Base-by-base conservation (phyloP, 805 yeast species). In the Zygotorulaspora florentina region DNA sequence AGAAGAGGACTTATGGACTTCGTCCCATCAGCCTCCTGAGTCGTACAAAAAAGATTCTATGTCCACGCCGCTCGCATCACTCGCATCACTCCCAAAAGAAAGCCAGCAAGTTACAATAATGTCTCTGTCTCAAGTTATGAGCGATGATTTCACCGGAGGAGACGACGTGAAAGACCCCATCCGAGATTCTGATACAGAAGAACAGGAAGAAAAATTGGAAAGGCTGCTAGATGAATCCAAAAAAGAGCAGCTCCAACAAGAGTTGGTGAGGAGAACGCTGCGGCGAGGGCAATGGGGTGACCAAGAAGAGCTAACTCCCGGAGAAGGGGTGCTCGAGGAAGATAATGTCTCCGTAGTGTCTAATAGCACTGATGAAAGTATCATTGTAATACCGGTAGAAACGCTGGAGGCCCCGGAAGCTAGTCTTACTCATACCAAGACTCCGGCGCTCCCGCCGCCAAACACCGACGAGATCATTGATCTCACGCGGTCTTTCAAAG, bases 401-500 rank as follows among this genome's bases (percentile, higher is more conserved):
- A 39, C 43, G 6, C 35, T 16, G 27, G n/a, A 9, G 10, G 28
- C 31, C 12, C 16, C 30, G 11, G 39, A 34, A 12, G 31, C 39
- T 11, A 29, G 8, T 29, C 5, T 29, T 4, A 9, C 4, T 12
- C 43, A 46, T n/a, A 35, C 36, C 11, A 39, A 39, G 10, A 47
- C 50, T 3, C 46, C 50, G n/a, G 36, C 40, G 16, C 35, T 40
- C 3, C 33, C 44, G 4, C 44, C 29, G 7, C 40, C 45, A 6
- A 28, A 29, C 8, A 25, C 38, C 12, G 46, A 46, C 13, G 47
- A 40, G 25, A 46, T 61, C 7, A 58, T 59, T 3, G 64, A 59
- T 43, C 42, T 62, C 31, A 59, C 66, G 3, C 61, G 59, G 36
- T 60, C 68, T 1, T 64, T 59, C 39, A 56, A 60, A 29, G 64